Conservation (phyloP, 768 basidiomycete genomes). For the Tubosaeta brunneosetosa region DNA sequence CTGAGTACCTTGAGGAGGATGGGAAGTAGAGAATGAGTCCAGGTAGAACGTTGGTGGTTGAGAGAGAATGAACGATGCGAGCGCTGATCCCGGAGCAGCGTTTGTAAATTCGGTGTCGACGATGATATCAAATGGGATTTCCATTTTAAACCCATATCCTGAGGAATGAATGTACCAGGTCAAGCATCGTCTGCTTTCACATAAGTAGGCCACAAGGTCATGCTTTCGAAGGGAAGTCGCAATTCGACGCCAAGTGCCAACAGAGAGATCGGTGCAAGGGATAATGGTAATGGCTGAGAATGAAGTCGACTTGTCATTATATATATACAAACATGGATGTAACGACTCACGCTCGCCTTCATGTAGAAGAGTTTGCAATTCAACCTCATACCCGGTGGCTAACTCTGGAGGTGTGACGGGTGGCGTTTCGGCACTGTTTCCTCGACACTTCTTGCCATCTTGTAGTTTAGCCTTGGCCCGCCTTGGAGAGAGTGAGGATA, state of each 20-base stretch:
- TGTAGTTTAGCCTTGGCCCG: conserved; percentile 79
- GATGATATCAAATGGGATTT: conserved; percentile 66
- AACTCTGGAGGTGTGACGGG: conserved; percentile 51
- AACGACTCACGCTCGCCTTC: conserved; percentile 66
- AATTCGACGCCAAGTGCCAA: conserved; percentile 78
- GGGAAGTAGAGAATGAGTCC: conserved; percentile 40
- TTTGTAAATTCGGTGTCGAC: conserved; percentile 53
- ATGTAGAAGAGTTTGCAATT: conserved; percentile 62
- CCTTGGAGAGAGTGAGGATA: conserved; percentile 33
- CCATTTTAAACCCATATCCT: conserved; percentile 81
- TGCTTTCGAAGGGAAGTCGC: conserved; percentile 49
- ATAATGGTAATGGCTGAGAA: conserved; percentile 65
- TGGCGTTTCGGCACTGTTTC: conserved; percentile 33
- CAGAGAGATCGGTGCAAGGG: conserved; percentile 66
- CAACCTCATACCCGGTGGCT: conserved; percentile 48
- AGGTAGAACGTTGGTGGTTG: conserved; percentile 66
- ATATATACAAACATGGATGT: background rate
- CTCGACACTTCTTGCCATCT: conserved; percentile 49
- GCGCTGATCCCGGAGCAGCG: conserved; percentile 49
- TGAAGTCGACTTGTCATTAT: background rate
- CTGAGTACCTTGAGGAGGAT: conserved; percentile 26
- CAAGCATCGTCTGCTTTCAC: conserved; percentile 58
- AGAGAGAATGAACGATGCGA: conserved; percentile 61
- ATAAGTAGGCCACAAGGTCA: conserved; percentile 75
- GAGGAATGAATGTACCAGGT: conserved; percentile 76